A percentile compares a stretch with the other conserved stretches of the same genome.
Evolutionary conservation across 2,329 filamentous ascomycete genomes (phyloP).

Genomic region (Penicillium sp.): DNA sequence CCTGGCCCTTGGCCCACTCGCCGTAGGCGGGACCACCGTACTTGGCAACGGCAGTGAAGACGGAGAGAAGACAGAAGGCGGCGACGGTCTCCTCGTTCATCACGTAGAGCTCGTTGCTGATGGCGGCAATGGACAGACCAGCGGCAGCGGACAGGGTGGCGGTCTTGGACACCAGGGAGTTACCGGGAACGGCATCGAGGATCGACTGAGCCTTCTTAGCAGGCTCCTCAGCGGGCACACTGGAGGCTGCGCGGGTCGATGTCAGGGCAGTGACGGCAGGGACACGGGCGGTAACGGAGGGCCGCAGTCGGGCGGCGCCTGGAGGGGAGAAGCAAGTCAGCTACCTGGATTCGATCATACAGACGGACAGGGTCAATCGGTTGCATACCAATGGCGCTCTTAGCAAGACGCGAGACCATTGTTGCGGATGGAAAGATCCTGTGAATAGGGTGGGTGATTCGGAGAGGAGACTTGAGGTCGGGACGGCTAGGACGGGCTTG

Average conservation of each 20-base stretch:
- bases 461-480: conserved; percentile 46
- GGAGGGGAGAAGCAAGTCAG: conserved; percentile 33
- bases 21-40: conserved; percentile 90
- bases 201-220: conserved; percentile 97
- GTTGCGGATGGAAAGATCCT: conserved; percentile 62
- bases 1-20: conserved; percentile 87
- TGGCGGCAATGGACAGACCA: conserved; percentile 87
- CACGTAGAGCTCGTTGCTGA: conserved; percentile 99
- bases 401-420: conserved; percentile 98
- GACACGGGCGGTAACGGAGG: conserved; percentile 73
- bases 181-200: conserved; percentile 89
- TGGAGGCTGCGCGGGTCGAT: conserved; percentile 70
- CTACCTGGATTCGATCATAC: conserved; percentile 28
- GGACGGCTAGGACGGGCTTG: conserved; percentile 41
- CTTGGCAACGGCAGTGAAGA: conserved; percentile 91
- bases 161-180: conserved; percentile 89
- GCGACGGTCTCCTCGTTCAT: conserved; percentile 98
- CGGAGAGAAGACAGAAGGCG: conserved; percentile 85
- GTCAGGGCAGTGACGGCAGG: conserved; percentile 73
- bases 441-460: conserved; percentile 45
- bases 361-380: conserved; percentile 27
- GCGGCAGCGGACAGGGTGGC: conserved; percentile 93
- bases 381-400: conserved; percentile 87
- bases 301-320: conserved; percentile 92
- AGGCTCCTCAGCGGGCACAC: conserved; percentile 81